phyloP scores from a whole-genome alignment of 2,329 filamentous ascomycete species.

The Pseudogymnoascus sp. region DNA sequence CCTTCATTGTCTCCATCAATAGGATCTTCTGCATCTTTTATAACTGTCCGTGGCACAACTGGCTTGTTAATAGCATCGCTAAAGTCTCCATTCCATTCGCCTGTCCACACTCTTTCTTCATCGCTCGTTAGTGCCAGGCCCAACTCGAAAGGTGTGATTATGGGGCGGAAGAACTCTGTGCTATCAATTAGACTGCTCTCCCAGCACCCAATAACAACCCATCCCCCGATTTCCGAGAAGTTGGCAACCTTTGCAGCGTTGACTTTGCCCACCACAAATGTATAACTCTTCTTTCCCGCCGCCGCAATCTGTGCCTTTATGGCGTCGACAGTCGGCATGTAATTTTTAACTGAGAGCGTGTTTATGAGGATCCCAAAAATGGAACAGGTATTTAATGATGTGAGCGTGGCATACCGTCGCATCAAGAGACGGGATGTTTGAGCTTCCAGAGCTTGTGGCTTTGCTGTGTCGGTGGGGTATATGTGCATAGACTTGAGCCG shows the following conservation, averaged over 20 bases:
- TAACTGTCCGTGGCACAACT: constrained; percentile 13
- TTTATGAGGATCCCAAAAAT: constrained; percentile 94
- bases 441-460: constrained; percentile 26
- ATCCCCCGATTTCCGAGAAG: constrained; percentile 89
- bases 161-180: constrained; percentile 77
- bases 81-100: constrained; percentile 83
- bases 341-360: constrained; percentile 86
- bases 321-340: constrained; percentile 69
- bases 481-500: constrained; percentile 73
- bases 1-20: constrained; percentile 28
- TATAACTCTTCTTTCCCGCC: constrained; percentile 90
- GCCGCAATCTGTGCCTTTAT: constrained; percentile 64
- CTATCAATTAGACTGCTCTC: constrained; percentile 89
- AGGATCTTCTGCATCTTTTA: constrained; percentile 20
- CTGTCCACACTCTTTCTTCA: constrained; percentile 72
- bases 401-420: constrained; percentile 80
- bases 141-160: constrained; percentile 93
- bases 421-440: constrained; percentile 54
- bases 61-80: constrained; percentile 38
- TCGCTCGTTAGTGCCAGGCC: constrained; percentile 69
- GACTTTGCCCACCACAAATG: constrained; percentile 91
- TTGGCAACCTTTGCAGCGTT: constrained; percentile 95
- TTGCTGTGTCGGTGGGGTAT: constrained; percentile 47
- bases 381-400: constrained; percentile 68
- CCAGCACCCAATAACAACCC: constrained; percentile 98